phyloP scores from a whole-genome alignment of 75 land plant species.

The Pinus albicaulis region DNA sequence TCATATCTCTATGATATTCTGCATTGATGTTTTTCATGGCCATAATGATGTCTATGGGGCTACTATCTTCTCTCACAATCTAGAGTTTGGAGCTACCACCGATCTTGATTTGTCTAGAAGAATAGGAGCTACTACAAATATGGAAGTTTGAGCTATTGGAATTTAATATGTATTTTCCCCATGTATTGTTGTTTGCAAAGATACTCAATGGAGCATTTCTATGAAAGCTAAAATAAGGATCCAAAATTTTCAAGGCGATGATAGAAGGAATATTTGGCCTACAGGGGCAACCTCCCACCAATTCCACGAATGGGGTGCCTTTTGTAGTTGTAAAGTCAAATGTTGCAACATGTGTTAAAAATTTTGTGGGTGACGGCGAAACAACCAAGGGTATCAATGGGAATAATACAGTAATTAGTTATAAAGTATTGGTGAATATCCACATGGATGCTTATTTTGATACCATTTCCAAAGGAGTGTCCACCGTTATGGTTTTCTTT shows the following conservation, averaged over 20 bases:
- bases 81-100: constrained; percentile 42
- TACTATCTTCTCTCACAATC: constrained; percentile 66
- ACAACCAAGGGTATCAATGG: constrained; percentile 72
- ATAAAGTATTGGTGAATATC: constrained; percentile 42
- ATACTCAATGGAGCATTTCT: constrained; percentile 86
- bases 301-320: too few species aligned
- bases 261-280: too few species aligned
- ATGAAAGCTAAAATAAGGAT: constrained; percentile 89
- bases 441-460: constrained; percentile 68
- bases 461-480: too few species aligned
- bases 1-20: constrained; percentile 72
- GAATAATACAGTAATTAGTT: constrained; percentile 56
- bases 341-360: constrained; percentile 72
- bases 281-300: too few species aligned
- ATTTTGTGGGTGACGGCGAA: constrained; percentile 80
- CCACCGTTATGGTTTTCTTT: constrained; percentile 73
- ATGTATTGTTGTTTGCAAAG: constrained; percentile 75
- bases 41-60: constrained; percentile 54
- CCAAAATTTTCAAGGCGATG: constrained; percentile 56
- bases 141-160: too few species aligned
- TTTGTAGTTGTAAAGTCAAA: constrained; percentile 31
- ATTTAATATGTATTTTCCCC: constrained; percentile 77
- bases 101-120: background rate
- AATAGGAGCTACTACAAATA: too few species aligned
- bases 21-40: constrained; percentile 57